A percentile compares a stretch with the other conserved stretches of the same genome.
phyloP scores from a whole-genome alignment of 2,329 filamentous ascomycete genomes.

The Botryosphaeria dothidea region DNA sequence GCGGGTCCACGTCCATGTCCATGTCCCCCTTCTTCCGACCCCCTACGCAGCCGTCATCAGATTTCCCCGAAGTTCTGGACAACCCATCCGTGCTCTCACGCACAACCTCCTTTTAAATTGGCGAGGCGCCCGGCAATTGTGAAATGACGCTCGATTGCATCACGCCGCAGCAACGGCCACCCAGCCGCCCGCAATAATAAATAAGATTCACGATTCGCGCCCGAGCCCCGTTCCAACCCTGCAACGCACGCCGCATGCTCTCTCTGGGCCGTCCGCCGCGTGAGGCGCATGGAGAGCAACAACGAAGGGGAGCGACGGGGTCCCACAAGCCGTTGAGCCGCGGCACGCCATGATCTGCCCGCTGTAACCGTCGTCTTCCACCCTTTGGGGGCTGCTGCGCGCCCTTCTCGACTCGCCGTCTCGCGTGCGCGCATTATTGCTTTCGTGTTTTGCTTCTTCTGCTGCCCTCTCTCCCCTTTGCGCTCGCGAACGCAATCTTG shows the following conservation, averaged over 20 bases:
- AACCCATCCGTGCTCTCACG: neutral
- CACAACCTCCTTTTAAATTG: neutral
- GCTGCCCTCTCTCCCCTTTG: too few relatives aligned
- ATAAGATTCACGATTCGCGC: neutral
- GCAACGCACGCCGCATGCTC: neutral
- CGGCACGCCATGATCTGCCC: neutral
- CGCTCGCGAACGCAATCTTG: neutral
- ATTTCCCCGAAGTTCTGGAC: neutral
- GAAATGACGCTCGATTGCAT: slow-evolving; percentile 1
- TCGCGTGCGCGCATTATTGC: neutral
- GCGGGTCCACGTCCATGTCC: too few relatives aligned
- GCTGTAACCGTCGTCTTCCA: neutral
- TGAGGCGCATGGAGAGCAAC: neutral
- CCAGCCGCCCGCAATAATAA: neutral
- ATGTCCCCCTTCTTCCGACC: neutral
- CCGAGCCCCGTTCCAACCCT: neutral
- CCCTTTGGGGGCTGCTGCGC: neutral
- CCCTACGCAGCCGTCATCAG: neutral
- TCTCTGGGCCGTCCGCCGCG: neutral
- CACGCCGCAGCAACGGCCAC: neutral
- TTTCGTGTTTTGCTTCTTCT: neutral
- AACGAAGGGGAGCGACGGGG: neutral
- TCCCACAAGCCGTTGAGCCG: slow-evolving; percentile 4
- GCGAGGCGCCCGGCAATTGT: neutral
- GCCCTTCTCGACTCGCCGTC: neutral